Conservation (phyloP, 2,329 filamentous ascomycete species). For the Cladosporium sp. region DNA sequence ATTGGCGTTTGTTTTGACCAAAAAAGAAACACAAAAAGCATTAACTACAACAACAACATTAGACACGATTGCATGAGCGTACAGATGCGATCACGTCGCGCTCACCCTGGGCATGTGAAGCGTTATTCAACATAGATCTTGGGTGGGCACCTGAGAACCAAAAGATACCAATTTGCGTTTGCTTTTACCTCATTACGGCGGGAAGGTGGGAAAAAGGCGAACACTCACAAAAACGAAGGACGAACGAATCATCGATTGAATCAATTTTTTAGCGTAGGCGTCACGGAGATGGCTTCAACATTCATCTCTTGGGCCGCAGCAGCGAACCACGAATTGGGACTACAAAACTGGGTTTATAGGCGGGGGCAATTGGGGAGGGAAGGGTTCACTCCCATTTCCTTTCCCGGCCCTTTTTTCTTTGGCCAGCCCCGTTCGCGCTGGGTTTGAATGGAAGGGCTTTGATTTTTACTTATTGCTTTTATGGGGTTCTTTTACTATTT, state of each 20-base stretch:
- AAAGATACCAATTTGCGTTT: slow-evolving; percentile 13
- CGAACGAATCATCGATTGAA: not conserved
- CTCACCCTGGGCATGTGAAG: slow-evolving; percentile 16
- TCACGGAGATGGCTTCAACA: slow-evolving; percentile 24
- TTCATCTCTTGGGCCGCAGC: slow-evolving; percentile 16
- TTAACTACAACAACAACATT: slow-evolving; percentile 3
- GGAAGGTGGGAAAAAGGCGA: slow-evolving; percentile 15
- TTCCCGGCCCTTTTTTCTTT: not conserved
- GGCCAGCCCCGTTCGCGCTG: not conserved
- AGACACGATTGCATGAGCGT: slow-evolving; percentile 13
- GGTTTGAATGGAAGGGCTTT: slow-evolving; percentile 9
- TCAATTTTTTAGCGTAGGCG: slow-evolving; percentile 23
- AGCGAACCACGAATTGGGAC: not conserved
- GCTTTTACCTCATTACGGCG: not conserved
- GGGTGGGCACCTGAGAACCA: slow-evolving; percentile 23
- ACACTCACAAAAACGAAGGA: slow-evolving; percentile 9
- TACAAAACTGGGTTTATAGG: not conserved
- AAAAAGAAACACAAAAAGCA: slow-evolving; percentile 10
- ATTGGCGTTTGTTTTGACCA: slow-evolving; percentile 9
- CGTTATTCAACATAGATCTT: slow-evolving; percentile 23
- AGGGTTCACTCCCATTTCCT: no score
- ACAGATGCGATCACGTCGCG: slow-evolving; percentile 11
- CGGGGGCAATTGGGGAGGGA: no score
- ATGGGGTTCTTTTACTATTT: slow-evolving; percentile 1
- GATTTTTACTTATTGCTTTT: slow-evolving; percentile 3